phyloP scores from a whole-genome alignment of 164 flowering plant genomes.

The Santalum album region DNA sequence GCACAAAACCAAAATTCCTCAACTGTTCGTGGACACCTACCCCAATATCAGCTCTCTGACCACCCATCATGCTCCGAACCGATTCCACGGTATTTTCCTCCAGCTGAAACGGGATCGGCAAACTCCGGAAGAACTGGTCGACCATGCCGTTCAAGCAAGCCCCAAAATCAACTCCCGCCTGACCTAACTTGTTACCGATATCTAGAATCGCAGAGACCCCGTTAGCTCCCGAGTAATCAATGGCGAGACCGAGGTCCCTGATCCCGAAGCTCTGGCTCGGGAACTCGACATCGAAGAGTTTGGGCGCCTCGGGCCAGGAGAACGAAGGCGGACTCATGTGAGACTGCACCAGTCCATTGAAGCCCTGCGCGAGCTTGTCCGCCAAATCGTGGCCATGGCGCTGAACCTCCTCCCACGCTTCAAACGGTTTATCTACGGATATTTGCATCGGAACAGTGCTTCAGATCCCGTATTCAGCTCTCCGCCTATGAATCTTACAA shows the following conservation, averaged over 20 bases:
- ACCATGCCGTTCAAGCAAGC: slow-evolving; percentile 67
- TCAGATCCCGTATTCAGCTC: too few species aligned
- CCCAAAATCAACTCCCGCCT: slow-evolving; percentile 86
- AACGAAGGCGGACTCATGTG: slow-evolving; percentile 63
- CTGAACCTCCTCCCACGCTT: slow-evolving; percentile 98
- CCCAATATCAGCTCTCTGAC: slow-evolving; percentile 30
- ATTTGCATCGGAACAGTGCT: slow-evolving; percentile 26
- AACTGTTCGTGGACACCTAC: slow-evolving; percentile 31
- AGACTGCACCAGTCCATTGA: slow-evolving; percentile 60
- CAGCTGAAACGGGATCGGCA: slow-evolving; percentile 59
- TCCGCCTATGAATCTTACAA: too few species aligned
- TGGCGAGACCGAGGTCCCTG: slow-evolving; percentile 31
- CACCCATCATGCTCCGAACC: slow-evolving; percentile 19
- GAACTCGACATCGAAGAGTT: slow-evolving; percentile 57
- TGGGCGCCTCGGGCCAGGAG: slow-evolving; percentile 59
- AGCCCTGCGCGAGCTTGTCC: slow-evolving; percentile 77
- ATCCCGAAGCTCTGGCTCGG: slow-evolving; percentile 31
- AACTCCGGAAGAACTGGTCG: slow-evolving; percentile 60
- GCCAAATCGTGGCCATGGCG: slow-evolving; percentile 90
- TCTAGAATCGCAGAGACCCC: slow-evolving; percentile 79
- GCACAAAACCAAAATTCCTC: slow-evolving; percentile 43
- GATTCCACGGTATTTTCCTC: slow-evolving; percentile 34
- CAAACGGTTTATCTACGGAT: slow-evolving; percentile 83
- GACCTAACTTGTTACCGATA: slow-evolving; percentile 80
- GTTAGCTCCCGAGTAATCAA: slow-evolving; percentile 32